Base-by-base conservation (phyloP, 2,329 filamentous ascomycete genomes). In the Phyllosticta ampelicida region DNA sequence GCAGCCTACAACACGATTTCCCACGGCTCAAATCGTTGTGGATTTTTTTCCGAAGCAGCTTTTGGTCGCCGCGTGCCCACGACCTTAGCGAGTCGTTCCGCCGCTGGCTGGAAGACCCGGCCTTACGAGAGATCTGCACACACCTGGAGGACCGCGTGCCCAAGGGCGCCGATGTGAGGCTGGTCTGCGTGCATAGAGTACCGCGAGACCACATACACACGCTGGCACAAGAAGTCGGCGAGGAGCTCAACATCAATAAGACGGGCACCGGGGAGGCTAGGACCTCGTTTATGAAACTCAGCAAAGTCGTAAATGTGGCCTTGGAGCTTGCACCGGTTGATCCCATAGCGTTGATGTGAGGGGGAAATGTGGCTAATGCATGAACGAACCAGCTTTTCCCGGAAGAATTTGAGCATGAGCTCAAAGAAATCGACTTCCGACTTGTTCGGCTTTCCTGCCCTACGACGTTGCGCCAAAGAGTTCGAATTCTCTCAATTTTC, bases 161-260 rank as follows among this genome's bases (percentile, higher is more conserved):
- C 26, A 61, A 54, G 10, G 63, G 63, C 9, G 60, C 66, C 0
- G 66, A 71, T 29, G 63, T 71, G 36, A 70, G 69, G 60, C 67
- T 72, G 11, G 67, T 72, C 21, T 70, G 68, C 44, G 71, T 71
- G n/a, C 63, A 70, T 63, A 65, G 68, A 44, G 61, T 69, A 11
- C 68, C 66, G 10, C 63, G 62, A 48, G 61, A 62, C 75, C 80
- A 79, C 55, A 77, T 80, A 30, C 70, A 72, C 55, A 70, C 73
- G 59, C 73, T 77, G 36, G 68, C 69, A n/a, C 73, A 79, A 28
- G 74, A 78, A 67, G 80, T 81, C 62, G 73, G 84, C 16, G 81
- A 82, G 56, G 80, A 83, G 62, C 73, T 76, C 52, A 63, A 51
- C 9, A 61, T 68, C 21, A 68, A 70, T 58, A 61, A 63, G 44